These are phyloP conservation scores for Boletus sp. DNA, from an alignment of 768 basidiomycete genomes.

Conservation along the genomic window DNA sequence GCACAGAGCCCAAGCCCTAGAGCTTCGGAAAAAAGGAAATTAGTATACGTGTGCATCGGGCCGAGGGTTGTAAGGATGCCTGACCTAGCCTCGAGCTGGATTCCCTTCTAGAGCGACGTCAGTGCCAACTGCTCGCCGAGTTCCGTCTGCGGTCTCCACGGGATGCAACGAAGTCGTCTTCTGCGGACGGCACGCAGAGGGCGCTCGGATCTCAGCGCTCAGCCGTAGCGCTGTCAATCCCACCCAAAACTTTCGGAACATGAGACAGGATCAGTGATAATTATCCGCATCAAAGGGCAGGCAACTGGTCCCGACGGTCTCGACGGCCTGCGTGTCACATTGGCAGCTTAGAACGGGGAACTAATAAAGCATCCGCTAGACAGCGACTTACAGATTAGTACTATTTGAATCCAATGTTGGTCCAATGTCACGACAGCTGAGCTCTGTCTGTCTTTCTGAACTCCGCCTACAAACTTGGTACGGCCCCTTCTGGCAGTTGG, in stretches of 20 bases:
- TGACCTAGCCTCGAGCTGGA: background rate
- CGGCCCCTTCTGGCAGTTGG: too few relatives aligned
- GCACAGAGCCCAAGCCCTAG: background rate
- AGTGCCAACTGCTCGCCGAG: background rate
- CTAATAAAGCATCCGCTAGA: background rate
- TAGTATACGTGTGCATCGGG: background rate
- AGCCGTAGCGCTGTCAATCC: background rate
- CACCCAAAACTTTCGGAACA: background rate
- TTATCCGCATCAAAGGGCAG: background rate
- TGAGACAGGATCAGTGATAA: background rate
- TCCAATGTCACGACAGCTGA: too few relatives aligned
- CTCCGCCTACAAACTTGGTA: too few relatives aligned
- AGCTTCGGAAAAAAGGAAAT: background rate
- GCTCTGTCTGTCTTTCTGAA: too few relatives aligned
- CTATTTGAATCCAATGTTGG: background rate
- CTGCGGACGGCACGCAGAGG: background rate
- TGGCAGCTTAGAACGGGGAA: background rate
- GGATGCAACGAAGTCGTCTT: background rate
- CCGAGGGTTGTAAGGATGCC: background rate
- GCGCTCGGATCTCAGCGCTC: background rate
- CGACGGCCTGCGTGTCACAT: too few relatives aligned
- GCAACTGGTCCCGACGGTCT: too few relatives aligned
- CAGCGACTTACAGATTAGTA: background rate
- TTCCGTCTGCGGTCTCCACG: background rate
- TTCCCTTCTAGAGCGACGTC: background rate